A percentile compares a stretch with the other conserved stretches of the same genome.
Evolutionary conservation across 1,139 yeast genomes (phyloP).

Genomic region (Magnusiomyces clavatus): DNA sequence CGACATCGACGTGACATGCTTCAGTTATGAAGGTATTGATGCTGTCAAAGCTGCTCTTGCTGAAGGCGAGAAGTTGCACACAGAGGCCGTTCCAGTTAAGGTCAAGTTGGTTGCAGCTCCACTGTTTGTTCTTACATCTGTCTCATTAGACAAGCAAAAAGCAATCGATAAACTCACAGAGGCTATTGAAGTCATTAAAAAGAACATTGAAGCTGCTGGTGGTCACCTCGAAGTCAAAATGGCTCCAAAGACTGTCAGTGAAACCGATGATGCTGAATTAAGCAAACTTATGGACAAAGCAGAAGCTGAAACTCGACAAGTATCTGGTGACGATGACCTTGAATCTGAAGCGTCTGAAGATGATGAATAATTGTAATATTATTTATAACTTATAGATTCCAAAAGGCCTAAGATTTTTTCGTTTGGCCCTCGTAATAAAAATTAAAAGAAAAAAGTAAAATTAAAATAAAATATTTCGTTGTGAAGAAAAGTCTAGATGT

Average conservation of each 20-base stretch:
- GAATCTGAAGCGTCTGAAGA: constrained; percentile 35
- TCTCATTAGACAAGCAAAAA: constrained; percentile 82
- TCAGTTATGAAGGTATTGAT: constrained; percentile 95
- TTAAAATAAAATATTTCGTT: neutral
- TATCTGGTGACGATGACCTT: constrained; percentile 53
- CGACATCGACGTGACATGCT: constrained; percentile 95
- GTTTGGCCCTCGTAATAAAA: no score
- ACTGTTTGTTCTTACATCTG: constrained; percentile 85
- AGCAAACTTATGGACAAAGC: constrained; percentile 83
- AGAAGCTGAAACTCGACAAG: constrained; percentile 57
- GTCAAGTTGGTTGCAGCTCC: constrained; percentile 98
- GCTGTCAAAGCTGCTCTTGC: constrained; percentile 86
- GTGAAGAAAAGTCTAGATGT: no score
- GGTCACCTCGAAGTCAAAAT: constrained; percentile 90
- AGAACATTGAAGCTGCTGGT: constrained; percentile 61
- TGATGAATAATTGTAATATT: neutral
- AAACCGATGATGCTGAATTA: constrained; percentile 95
- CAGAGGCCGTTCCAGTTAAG: constrained; percentile 76
- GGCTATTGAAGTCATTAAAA: constrained; percentile 71
- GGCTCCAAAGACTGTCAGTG: constrained; percentile 99
- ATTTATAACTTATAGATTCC: neutral
- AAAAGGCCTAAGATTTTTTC: no score
- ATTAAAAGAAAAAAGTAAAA: neutral
- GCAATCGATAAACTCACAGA: constrained; percentile 73
- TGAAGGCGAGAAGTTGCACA: constrained; percentile 78